Percentiles rank a stretch among this genome's conserved stretches.
These are phyloP conservation scores for Lophiotrema nucula DNA, from an alignment of 495 filamentous ascomycete genomes.

Conservation along the genomic window DNA sequence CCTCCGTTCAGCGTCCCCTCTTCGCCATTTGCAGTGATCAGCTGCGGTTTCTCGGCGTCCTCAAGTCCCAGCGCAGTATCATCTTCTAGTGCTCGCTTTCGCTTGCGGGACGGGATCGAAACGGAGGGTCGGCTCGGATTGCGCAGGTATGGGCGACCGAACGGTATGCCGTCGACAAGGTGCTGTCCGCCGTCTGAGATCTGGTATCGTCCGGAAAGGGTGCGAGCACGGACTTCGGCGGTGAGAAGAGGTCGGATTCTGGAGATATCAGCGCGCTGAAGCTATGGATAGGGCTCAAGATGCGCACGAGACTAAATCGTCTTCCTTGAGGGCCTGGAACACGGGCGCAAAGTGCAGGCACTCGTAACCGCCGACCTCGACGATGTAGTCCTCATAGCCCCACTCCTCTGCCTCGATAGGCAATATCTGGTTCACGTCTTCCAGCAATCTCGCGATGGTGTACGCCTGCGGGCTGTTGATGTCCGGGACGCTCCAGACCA, in stretches of 20 bases:
- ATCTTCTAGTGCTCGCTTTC: slow-evolving; percentile 53
- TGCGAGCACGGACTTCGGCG: slow-evolving; percentile 70
- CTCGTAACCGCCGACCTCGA: slow-evolving; percentile 80
- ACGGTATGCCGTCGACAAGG: slow-evolving; percentile 85
- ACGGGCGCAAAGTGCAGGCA: slow-evolving; percentile 84
- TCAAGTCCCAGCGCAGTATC: slow-evolving; percentile 24
- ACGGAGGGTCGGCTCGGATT: slow-evolving; percentile 64
- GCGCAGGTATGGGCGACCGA: slow-evolving; percentile 71
- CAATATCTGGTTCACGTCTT: slow-evolving; percentile 77
- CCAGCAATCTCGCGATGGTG: slow-evolving; percentile 78
- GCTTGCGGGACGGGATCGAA: slow-evolving; percentile 74
- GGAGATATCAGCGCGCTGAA: neutral
- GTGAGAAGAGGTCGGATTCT: slow-evolving; percentile 81
- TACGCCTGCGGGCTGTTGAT: slow-evolving; percentile 38
- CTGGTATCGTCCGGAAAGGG: slow-evolving; percentile 76
- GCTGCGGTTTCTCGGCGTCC: slow-evolving; percentile 43
- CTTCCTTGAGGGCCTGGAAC: slow-evolving; percentile 68
- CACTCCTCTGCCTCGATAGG: slow-evolving; percentile 81
- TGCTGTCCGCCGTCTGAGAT: slow-evolving; percentile 79
- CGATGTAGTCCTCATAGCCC: slow-evolving; percentile 91
- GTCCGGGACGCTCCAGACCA: slow-evolving; percentile 66
- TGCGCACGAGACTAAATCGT: slow-evolving; percentile 78
- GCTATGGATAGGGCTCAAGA: slow-evolving; percentile 20
- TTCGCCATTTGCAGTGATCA: slow-evolving; percentile 28
- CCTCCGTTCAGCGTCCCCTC: neutral